Conservation (phyloP, 2,329 filamentous ascomycete species). For the Aaosphaeria pasadenensis region DNA sequence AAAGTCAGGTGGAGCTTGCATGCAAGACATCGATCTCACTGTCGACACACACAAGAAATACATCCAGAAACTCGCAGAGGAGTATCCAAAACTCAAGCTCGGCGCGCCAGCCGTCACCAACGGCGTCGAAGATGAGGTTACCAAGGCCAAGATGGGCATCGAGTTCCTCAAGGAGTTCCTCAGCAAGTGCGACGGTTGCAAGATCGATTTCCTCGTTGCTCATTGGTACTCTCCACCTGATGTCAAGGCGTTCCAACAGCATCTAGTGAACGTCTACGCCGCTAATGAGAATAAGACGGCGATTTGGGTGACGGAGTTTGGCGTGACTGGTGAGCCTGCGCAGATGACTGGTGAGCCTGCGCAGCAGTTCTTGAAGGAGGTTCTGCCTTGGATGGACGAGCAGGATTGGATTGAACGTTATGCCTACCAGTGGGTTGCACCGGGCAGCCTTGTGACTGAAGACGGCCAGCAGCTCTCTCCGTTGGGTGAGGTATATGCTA, state of each 20-base stretch:
- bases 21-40: slow-evolving; percentile 16
- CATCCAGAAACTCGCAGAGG: slow-evolving; percentile 22
- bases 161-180: slow-evolving; percentile 31
- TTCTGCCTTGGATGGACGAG: slow-evolving; percentile 34
- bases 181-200: slow-evolving; percentile 20
- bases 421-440: slow-evolving; percentile 26
- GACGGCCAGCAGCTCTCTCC: not conserved
- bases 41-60: slow-evolving; percentile 20
- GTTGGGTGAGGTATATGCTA: not conserved
- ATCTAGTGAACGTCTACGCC: slow-evolving; percentile 35
- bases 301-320: slow-evolving; percentile 39
- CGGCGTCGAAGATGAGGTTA: slow-evolving; percentile 10
- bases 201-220: slow-evolving; percentile 34
- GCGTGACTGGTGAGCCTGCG: slow-evolving; percentile 2
- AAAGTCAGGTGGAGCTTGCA: slow-evolving; percentile 17
- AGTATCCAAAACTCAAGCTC: slow-evolving; percentile 23
- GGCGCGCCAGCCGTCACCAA: slow-evolving; percentile 37
- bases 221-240: slow-evolving; percentile 36
- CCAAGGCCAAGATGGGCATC: slow-evolving; percentile 17
- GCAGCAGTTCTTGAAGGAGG: slow-evolving; percentile 26
- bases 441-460: not conserved
- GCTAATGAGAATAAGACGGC: slow-evolving; percentile 19
- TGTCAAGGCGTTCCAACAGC: slow-evolving; percentile 30
- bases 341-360: slow-evolving; percentile 17
- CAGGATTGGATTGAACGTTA: slow-evolving; percentile 32